These are phyloP conservation scores for Colletotrichum sp. DNA, from an alignment of 2,329 filamentous ascomycete genomes.

Conservation along the genomic window DNA sequence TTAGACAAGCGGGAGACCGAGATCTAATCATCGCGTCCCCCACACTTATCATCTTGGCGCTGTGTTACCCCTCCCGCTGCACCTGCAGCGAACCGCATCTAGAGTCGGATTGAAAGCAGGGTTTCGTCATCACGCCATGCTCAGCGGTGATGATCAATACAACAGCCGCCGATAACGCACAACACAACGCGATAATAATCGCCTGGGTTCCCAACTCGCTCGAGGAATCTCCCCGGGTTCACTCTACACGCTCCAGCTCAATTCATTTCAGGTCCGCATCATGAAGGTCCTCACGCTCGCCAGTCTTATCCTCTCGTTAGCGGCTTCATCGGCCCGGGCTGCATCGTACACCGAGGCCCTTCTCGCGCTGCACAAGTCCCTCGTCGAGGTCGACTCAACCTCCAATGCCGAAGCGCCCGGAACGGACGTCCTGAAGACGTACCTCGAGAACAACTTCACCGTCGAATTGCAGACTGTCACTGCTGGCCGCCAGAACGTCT, in stretches of 20 bases:
- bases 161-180: neutral
- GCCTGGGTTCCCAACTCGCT: neutral
- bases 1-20: neutral
- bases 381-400: slow-evolving; percentile 76
- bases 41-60: slow-evolving; percentile 1
- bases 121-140: neutral
- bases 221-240: fast-evolving
- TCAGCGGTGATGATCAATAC: neutral
- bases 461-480: slow-evolving; percentile 36
- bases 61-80: neutral
- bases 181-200: neutral
- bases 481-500: slow-evolving; percentile 71
- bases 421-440: slow-evolving; percentile 70
- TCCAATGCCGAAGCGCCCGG: slow-evolving; percentile 71
- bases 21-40: neutral
- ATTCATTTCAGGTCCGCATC: neutral
- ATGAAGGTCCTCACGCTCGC: neutral
- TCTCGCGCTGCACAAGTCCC: slow-evolving; percentile 75
- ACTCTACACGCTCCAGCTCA: fast-evolving
- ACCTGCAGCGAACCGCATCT: neutral
- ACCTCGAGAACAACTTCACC: slow-evolving; percentile 59
- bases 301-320: neutral
- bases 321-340: slow-evolving; percentile 2
- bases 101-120: neutral
- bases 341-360: slow-evolving; percentile 55